Conservation (phyloP, 257 asterid genomes). For the Nicotiana benthamiana region DNA sequence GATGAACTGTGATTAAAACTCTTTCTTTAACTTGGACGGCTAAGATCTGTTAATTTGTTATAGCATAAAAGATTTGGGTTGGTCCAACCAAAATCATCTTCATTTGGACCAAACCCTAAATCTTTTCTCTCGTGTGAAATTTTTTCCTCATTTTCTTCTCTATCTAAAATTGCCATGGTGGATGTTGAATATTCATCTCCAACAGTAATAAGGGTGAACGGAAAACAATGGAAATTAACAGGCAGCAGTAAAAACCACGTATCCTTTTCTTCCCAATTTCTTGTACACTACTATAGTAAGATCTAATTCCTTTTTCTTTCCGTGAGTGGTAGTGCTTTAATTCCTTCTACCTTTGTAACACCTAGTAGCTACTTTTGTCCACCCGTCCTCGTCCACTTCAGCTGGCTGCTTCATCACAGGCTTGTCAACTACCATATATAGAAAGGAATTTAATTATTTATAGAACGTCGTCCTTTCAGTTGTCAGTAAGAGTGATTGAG, state of each 20-base stretch:
- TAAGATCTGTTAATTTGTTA: no score
- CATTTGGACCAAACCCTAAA: no score
- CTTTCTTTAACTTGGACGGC: no score
- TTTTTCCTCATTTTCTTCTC: no score
- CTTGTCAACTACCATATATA: not conserved
- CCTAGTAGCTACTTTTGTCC: slow-evolving; percentile 43
- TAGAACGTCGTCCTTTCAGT: not conserved
- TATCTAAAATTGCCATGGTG: no score
- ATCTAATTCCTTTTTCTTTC: not conserved
- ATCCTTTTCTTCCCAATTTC: not conserved
- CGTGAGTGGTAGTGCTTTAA: not conserved
- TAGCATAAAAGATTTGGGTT: no score
- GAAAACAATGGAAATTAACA: not conserved
- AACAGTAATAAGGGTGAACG: not conserved
- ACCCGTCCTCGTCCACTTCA: slow-evolving; percentile 36
- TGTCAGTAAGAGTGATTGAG: not conserved
- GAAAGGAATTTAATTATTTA: not conserved
- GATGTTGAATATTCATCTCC: no score
- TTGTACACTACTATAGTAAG: not conserved
- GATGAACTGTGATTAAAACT: no score
- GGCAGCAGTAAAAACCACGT: not conserved
- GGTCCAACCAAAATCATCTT: no score
- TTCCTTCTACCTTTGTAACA: slow-evolving; percentile 36
- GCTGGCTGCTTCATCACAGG: slow-evolving; percentile 13
- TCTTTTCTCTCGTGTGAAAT: no score